A percentile compares a stretch with the other conserved stretches of the same genome.
phyloP scores from a whole-genome alignment of 129 eudicot species.

The Flaveria robusta region DNA sequence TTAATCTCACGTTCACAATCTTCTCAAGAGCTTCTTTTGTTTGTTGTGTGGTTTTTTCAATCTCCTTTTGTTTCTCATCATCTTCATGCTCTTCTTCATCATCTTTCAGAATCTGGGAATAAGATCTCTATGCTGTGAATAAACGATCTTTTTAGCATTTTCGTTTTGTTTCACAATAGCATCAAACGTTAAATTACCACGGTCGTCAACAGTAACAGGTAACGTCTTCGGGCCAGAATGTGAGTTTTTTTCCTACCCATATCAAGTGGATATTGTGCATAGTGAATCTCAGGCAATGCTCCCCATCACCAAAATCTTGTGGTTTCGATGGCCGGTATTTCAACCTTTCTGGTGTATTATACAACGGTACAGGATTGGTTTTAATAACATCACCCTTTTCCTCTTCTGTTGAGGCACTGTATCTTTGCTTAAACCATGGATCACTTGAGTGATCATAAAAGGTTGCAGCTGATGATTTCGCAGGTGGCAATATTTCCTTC shows the following conservation, averaged over 20 bases:
- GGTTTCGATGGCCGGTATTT: constrained; percentile 67
- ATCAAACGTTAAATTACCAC: constrained; percentile 70
- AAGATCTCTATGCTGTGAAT: constrained; percentile 67
- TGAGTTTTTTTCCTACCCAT: constrained; percentile 73
- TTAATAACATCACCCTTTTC: constrained; percentile 44
- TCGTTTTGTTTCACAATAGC: constrained; percentile 81
- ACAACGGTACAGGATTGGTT: constrained; percentile 49
- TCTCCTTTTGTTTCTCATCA: constrained; percentile 65
- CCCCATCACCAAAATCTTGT: constrained; percentile 97
- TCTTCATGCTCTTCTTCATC: constrained; percentile 53
- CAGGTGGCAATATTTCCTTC: constrained; percentile 70
- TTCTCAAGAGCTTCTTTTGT: constrained; percentile 80
- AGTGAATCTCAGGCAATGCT: constrained; percentile 89
- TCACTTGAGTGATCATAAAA: constrained; percentile 73
- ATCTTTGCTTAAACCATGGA: constrained; percentile 86
- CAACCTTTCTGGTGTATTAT: constrained; percentile 57
- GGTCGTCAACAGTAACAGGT: constrained; percentile 77
- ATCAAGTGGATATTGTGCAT: constrained; percentile 89
- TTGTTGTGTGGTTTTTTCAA: constrained; percentile 65
- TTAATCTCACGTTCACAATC: constrained; percentile 78
- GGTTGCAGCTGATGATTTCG: constrained; percentile 50
- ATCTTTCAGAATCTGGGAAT: constrained; percentile 66
- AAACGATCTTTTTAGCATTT: constrained; percentile 67
- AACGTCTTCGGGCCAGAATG: constrained; percentile 66
- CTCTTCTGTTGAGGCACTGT: constrained; percentile 54